A percentile compares a stretch with the other conserved stretches of the same genome.
These are phyloP conservation scores for Fusarium newnesense DNA, from an alignment of 2,329 filamentous ascomycete species.

Conservation along the genomic window DNA sequence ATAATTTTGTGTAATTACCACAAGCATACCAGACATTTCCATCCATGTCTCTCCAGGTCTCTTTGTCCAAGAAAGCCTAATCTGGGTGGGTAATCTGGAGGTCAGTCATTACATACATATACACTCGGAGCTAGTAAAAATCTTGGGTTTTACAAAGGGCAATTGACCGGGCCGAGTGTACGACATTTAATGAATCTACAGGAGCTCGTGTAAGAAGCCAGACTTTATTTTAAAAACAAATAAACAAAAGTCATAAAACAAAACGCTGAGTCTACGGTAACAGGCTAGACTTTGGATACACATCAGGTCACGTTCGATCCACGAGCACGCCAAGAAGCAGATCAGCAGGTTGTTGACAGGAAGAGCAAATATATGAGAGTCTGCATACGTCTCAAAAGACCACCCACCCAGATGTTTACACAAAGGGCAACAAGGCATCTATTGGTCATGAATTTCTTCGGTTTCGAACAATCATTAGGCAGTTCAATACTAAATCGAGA, in stretches of 20 bases:
- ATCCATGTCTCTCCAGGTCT: conserved; percentile 2
- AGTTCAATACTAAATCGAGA: not conserved
- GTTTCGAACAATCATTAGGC: not conserved
- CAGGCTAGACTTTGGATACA: not conserved
- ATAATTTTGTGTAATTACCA: conserved; percentile 1
- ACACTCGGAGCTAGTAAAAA: not conserved
- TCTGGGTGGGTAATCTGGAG: conserved; percentile 7
- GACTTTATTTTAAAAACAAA: not conserved
- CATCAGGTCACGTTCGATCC: not conserved
- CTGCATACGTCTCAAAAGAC: not conserved
- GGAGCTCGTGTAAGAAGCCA: not conserved
- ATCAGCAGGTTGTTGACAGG: not conserved
- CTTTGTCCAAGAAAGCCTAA: conserved; percentile 8
- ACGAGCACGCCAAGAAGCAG: not conserved
- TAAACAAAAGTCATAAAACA: not conserved
- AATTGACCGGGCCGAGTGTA: not conserved
- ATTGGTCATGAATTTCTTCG: not conserved
- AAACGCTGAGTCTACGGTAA: not conserved
- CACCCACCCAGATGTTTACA: not conserved
- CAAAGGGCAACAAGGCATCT: not conserved
- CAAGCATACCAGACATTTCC: not conserved
- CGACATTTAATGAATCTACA: not conserved
- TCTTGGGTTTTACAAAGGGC: not conserved
- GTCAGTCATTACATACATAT: not conserved
- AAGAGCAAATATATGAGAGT: not conserved